phyloP scores from a whole-genome alignment of 805 yeast genomes.

The Wickerhamomyces hampshirensis region DNA sequence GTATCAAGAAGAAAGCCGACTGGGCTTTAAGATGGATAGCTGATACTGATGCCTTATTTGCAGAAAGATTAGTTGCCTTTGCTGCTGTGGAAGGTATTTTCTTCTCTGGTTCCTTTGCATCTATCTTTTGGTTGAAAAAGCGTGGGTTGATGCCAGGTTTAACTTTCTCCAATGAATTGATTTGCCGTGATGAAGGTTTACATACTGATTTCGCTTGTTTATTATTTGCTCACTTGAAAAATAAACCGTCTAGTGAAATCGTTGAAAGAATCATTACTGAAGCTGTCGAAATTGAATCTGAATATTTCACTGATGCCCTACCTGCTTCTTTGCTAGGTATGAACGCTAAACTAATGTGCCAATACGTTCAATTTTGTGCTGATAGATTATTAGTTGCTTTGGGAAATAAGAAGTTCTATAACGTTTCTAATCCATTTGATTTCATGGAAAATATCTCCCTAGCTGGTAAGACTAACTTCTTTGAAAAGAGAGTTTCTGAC shows the following conservation, averaged over 20 bases:
- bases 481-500: conserved; percentile 97
- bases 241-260: conserved; percentile 77
- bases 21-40: conserved; percentile 99
- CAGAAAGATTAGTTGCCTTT: conserved; percentile 94
- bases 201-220: conserved; percentile 98
- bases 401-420: conserved; percentile 86
- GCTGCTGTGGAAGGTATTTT: conserved; percentile 99
- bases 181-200: conserved; percentile 97
- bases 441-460: conserved; percentile 98
- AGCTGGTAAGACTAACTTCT: conserved; percentile 98
- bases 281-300: conserved; percentile 93
- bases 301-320: conserved; percentile 90
- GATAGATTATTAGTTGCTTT: conserved; percentile 89
- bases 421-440: conserved; percentile 91
- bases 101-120: conserved; percentile 97
- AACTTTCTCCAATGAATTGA: conserved; percentile 95
- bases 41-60: conserved; percentile 83
- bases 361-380: conserved; percentile 96
- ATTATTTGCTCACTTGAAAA: conserved; percentile 85
- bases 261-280: conserved; percentile 87
- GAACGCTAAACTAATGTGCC: conserved; percentile 93
- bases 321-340: conserved; percentile 92
- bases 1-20: conserved; percentile 94
- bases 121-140: conserved; percentile 98
- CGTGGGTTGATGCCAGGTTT: conserved; percentile 99